Evolutionary conservation across 371 early-diverging fungal genomes (phyloP).

Genomic region (Mucor piriformis): DNA sequence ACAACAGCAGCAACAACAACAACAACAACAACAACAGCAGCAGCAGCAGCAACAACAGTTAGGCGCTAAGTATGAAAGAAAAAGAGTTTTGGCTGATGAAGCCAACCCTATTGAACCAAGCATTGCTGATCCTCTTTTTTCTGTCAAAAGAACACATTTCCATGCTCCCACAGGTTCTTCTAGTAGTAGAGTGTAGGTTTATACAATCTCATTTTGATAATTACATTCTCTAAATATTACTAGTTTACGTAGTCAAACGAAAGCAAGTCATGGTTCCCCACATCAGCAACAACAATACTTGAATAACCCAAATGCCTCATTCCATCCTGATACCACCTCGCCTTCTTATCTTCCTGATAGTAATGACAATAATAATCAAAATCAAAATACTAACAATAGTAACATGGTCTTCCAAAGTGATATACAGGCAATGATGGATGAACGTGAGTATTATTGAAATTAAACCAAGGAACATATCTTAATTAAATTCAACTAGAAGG

Average conservation of each 20-base stretch:
- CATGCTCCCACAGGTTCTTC: conserved; percentile 23
- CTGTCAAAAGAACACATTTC: conserved; percentile 33
- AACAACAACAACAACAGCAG: conserved; percentile 11
- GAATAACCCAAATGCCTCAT: conserved; percentile 2
- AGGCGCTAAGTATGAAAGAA: conserved; percentile 40
- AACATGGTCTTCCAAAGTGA: conserved; percentile 13
- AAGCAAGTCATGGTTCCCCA: conserved; percentile 23
- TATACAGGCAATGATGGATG: conserved; percentile 21
- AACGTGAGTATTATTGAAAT: conserved; percentile 3
- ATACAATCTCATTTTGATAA: neutral
- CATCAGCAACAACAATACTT: conserved; percentile 14
- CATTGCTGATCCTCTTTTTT: conserved; percentile 38
- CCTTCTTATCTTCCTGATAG: conserved; percentile 1
- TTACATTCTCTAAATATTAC: neutral
- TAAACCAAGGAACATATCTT: neutral
- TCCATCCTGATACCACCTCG: conserved; percentile 16
- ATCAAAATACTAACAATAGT: conserved; percentile 3
- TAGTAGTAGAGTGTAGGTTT: conserved; percentile 40
- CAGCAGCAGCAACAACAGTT: conserved; percentile 20
- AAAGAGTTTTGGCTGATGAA: conserved; percentile 29
- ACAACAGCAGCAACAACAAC: conserved; percentile 3
- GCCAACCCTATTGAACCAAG: conserved; percentile 28
- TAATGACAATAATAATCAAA: conserved; percentile 9
- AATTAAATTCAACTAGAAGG: neutral
- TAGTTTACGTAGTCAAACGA: conserved; percentile 46